Base-by-base conservation (phyloP, 768 basidiomycete genomes). In the Mrakia frigida region DNA sequence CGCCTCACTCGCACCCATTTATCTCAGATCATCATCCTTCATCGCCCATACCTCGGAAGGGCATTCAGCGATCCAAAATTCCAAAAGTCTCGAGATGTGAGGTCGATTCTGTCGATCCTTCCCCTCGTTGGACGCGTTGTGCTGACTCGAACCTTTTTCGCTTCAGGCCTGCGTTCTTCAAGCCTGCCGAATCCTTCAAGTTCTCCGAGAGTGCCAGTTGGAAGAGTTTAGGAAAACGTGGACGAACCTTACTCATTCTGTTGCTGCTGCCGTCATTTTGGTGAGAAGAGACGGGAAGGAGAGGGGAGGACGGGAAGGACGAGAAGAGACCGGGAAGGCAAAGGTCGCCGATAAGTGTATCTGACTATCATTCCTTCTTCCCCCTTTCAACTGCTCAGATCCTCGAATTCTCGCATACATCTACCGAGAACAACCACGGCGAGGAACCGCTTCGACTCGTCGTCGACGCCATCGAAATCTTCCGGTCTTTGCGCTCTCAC, bases 11-110 rank as follows among this genome's bases (percentile, higher is more conserved):
- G n/a, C n/a, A n/a, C n/a, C n/a, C n/a, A n/a, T 68, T 37, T n/a
- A 46, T 2, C 68, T 61, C 28, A 80, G 60, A 72, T 80, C 37
- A 79, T 80, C 68, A 77, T 80, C n/a, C 61, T 80, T 11, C 78
- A 80, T 52, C 78, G 79, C 41, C 79, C 79, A 0, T 80, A 71
- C 41, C 73, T 80, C 6, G 79, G 79, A 16, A 41, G 78, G 18
- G 79, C 78, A 3, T 80, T 80, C 74, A 69, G 65, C 6, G 79
- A 77, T 61, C 63, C 77, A 14, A 73, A 63, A 41, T 77, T 74
- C 65, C 43, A 60, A 23, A 60, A 67, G 65, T 68, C 61, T 1
- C 11, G 77, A 28, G 77, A 74, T 31, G 74, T 75, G 25, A 39
- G 56, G 11, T 28, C 13, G 6, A 10, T 56, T 28, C n/a, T 3